Base-by-base conservation (phyloP, 345 rosid genomes). In the Salix dunnii region DNA sequence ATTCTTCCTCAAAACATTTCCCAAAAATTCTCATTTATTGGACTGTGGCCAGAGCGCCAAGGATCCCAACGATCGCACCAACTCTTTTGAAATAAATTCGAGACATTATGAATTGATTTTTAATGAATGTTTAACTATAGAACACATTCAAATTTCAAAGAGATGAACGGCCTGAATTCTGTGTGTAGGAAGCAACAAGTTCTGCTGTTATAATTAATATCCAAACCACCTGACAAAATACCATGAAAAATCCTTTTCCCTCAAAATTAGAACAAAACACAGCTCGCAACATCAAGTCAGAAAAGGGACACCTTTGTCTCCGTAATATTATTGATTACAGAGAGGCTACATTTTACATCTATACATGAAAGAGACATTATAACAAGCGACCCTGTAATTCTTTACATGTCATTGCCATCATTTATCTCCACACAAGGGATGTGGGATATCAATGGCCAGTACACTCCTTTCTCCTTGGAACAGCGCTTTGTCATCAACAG, bases 371-470 rank as follows among this genome's bases (percentile, higher is more conserved):
- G 23, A 51, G 58, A 20, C n/a, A 51, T 20, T 18, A n/a, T n/a
- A 51, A 18, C 58, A 18, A 51, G 58, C 58, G 20, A 51, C 10
- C 3, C 10, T 23, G 7, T 51, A 8, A 18, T 31, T 33, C 14
- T 30, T 20, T 65, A 30, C 42, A 33, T 65, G 40, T 30, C 23
- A 10, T 16, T 1, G 10, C 12, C 43, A 18, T 43, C 42, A 63
- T 67, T 74, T 23, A 81, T 69, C 51, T 81, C 75, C 27, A 77
- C 27, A 58, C 53, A 70, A 0, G 84, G 84, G 33, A 81, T 77
- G 55, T 70, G 72, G 14, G 79, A 69, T 67, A 76, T 67, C 70
- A 73, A 6, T n/a, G 40, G 77, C 83, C 80, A 61, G 30, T 72
- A 76, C 27, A 25, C 36, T 65, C 82, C 79, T 61, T 71, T 82